Conservation (phyloP, 2,329 filamentous ascomycete species). For the Leptodontidium sp. region DNA sequence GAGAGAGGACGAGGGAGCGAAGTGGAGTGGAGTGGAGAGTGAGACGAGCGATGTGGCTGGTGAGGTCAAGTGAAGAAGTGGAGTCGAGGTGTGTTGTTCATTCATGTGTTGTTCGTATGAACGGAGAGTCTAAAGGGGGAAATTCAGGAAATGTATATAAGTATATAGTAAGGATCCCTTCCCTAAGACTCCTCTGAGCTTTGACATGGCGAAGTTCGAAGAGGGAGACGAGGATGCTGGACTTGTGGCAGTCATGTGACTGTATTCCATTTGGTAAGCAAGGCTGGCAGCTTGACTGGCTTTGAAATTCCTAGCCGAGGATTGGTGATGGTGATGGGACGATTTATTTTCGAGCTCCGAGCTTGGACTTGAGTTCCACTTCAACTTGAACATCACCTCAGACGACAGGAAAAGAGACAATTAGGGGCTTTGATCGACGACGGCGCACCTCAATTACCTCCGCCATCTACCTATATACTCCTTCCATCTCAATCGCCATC, state of each 20-base stretch:
- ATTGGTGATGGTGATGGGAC: slow-evolving; percentile 12
- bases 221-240: too few species aligned
- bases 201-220: not conserved
- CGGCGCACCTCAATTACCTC: not conserved
- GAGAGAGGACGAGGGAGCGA: not conserved
- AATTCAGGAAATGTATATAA: not conserved
- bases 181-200: not conserved
- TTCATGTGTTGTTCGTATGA: not conserved
- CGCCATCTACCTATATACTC: not conserved
- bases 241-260: not conserved
- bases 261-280: not conserved
- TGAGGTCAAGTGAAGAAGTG: slow-evolving; percentile 2
- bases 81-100: slow-evolving; percentile 1
- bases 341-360: slow-evolving; percentile 1
- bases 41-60: not conserved
- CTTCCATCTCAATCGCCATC: not conserved
- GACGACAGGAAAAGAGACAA: not conserved
- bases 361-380: slow-evolving; percentile 3
- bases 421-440: not conserved
- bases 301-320: slow-evolving; percentile 17
- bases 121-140: too few species aligned
- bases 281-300: not conserved
- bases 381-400: not conserved
- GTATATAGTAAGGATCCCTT: slow-evolving; percentile 10
- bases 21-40: not conserved